Conservation (phyloP, 2,329 filamentous ascomycete genomes). For the Byssothecium circinans region DNA sequence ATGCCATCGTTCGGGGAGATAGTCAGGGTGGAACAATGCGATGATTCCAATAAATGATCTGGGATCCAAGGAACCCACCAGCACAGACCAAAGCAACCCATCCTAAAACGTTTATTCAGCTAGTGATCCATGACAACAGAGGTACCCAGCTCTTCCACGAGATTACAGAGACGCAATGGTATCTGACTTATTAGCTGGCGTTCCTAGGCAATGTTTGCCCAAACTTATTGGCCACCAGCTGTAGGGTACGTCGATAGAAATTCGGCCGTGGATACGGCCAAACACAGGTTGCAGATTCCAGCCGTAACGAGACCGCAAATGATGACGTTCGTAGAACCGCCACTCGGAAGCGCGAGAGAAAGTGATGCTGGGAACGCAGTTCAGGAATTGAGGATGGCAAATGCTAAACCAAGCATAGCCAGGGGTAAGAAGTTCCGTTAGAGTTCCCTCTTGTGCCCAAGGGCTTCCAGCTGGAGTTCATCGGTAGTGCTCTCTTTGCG, state of each 20-base stretch:
- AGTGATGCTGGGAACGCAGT: conserved; percentile 62
- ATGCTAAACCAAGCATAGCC: conserved; percentile 64
- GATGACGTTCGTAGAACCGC: conserved; percentile 70
- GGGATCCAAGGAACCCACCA: conserved; percentile 66
- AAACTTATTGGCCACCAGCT: conserved; percentile 38
- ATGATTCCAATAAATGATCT: conserved; percentile 69
- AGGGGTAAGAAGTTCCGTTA: conserved; percentile 60
- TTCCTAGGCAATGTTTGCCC: conserved; percentile 32
- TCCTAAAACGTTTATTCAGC: conserved; percentile 72
- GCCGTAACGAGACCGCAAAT: conserved; percentile 67
- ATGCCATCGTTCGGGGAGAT: conserved; percentile 65
- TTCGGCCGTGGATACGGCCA: conserved; percentile 70
- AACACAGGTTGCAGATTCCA: conserved; percentile 67
- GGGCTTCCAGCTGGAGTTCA: conserved; percentile 38
- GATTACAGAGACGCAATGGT: conserved; percentile 72
- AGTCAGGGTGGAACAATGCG: conserved; percentile 61
- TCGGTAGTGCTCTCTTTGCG: conserved; percentile 25
- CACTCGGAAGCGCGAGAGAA: conserved; percentile 66
- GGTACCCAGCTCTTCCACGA: conserved; percentile 63
- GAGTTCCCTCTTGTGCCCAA: conserved; percentile 62
- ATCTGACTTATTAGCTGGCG: conserved; percentile 45
- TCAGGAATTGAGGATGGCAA: conserved; percentile 66
- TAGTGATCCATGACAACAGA: conserved; percentile 68
- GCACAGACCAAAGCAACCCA: conserved; percentile 70
- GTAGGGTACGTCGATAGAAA: conserved; percentile 68